Percentiles rank a stretch among this genome's conserved stretches.
Evolutionary conservation across 108 stramenopile species (phyloP).

Genomic region (Cyclostephanos invisitatus): DNA sequence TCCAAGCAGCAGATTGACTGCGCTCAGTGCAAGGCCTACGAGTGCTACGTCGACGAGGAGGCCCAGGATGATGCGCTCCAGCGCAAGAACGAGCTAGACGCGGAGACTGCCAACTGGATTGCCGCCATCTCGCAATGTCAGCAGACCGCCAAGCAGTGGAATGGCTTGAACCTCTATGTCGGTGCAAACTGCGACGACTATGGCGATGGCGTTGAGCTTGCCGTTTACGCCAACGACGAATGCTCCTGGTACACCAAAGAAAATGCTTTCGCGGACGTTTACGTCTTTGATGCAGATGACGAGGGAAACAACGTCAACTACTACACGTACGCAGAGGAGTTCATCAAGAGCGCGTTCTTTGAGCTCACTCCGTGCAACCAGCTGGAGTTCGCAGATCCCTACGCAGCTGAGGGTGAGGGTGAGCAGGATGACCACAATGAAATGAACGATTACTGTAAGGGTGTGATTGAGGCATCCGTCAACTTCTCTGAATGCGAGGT

Average conservation of each 20-base stretch:
- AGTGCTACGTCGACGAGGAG: conserved; percentile 20
- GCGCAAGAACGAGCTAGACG: conserved; percentile 18
- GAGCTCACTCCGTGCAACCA: conserved; percentile 11
- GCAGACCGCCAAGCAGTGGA: conserved; percentile 16
- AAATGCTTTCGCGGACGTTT: conserved; percentile 8
- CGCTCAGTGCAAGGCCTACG: conserved; percentile 21
- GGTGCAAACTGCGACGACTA: conserved; percentile 23
- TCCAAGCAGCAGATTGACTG: conserved; percentile 24
- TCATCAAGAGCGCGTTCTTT: conserved; percentile 27
- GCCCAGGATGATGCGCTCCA: conserved; percentile 10
- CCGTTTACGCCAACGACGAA: conserved; percentile 23
- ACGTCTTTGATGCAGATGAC: conserved; percentile 10
- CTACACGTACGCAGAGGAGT: conserved; percentile 22
- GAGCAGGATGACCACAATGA: conserved; percentile 9
- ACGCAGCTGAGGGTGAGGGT: conserved; percentile 8
- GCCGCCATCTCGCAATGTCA: conserved; percentile 20
- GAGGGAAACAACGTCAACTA: conserved; percentile 19
- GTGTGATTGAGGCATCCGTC: conserved; percentile 12
- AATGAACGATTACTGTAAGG: conserved; percentile 23
- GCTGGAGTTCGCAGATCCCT: conserved; percentile 3
- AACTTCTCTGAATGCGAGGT: conserved; percentile 15
- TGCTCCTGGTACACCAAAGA: conserved; percentile 25
- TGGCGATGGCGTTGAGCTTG: conserved; percentile 34
- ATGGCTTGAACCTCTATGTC: conserved; percentile 21
- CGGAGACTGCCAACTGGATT: conserved; percentile 35